A percentile compares a stretch with the other conserved stretches of the same genome.
Evolutionary conservation across 192 early-diverging fungal genomes (phyloP).

Genomic region (Coemansia nantahalensis): DNA sequence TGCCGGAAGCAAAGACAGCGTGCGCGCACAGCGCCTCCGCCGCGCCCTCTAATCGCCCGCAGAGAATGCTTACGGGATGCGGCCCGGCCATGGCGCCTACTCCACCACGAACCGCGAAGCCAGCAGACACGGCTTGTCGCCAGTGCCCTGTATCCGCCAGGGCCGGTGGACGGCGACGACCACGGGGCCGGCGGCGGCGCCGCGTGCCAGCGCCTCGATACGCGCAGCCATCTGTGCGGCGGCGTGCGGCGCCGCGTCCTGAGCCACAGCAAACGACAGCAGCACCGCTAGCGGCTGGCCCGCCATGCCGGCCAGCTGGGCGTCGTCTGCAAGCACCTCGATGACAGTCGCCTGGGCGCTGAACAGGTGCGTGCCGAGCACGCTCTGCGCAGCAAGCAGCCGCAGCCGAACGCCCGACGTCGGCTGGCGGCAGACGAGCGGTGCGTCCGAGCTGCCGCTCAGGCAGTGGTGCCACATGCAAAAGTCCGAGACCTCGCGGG

Average conservation of each 20-base stretch:
- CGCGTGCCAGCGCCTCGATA: conserved; percentile 3
- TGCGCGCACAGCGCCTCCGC: no score
- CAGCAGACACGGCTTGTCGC: conserved; percentile 21
- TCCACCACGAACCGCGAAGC: conserved; percentile 25
- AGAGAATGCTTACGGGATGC: no score
- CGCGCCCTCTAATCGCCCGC: no score
- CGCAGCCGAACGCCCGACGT: conserved; percentile 14
- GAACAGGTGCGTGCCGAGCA: conserved; percentile 30
- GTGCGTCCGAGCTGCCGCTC: conserved; percentile 6
- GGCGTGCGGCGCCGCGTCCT: conserved; percentile 22
- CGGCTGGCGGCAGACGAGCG: conserved; percentile 17
- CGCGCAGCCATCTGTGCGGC: conserved; percentile 9
- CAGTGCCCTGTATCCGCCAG: conserved; percentile 20
- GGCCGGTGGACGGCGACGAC: conserved; percentile 26
- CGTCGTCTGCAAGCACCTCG: conserved; percentile 2
- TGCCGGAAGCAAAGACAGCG: no score
- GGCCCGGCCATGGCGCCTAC: no score
- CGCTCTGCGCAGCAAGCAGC: conserved; percentile 4
- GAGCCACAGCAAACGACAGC: conserved; percentile 31
- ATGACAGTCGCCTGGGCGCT: conserved; percentile 12
- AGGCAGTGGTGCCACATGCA: conserved; percentile 46
- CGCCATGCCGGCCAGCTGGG: conserved; percentile 1
- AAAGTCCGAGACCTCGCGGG: conserved; percentile 25
- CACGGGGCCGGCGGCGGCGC: background rate
- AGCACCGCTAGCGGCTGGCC: conserved; percentile 24